Base-by-base conservation (phyloP, 1,139 yeast genomes). In the Torulaspora globosa region DNA sequence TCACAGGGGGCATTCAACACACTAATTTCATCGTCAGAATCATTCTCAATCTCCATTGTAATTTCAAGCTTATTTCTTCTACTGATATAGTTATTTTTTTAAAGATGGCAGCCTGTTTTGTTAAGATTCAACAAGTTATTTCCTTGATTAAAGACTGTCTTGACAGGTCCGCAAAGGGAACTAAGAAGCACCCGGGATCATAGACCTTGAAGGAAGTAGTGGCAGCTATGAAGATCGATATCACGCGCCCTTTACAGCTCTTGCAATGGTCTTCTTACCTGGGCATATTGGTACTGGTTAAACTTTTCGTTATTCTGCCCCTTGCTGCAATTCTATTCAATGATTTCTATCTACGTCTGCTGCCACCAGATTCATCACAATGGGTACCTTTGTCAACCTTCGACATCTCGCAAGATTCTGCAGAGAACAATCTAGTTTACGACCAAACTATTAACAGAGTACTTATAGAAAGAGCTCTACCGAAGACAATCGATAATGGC, bases 1-100 rank as follows among this genome's bases (percentile, higher is more conserved):
- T 67, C 99, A 92, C 67, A 79, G 97, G 59, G 97, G 97, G 21
- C 99, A 92, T 69, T 84, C 97, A 16, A 90, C 97, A 37, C 97
- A 92, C 73, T 90, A 39, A 12, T 16, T 33, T 12, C 15, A 19
- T 7, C 24, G 40, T 28, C 32, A 28, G 18, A 21, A 19, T 19
- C n/a, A 30, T 11, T 47, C 29, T 10, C 29, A 12, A 31, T 31
- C n/a, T 29, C 33, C 34, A 32, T 37, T 34, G 35, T 40, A 44
- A 29, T 29, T 36, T 29, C 31, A 35, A 33, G 16, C 24, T 31
- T 44, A 32, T 36, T 41, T 30, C 23, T 32, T 39, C 40, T 34
- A 39, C 43, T 15, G 19, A 28, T 37, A 32, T 35, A 38, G 30
- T 36, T 37, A 29, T 38, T 35, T 30, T 32, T 35, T 29, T 35